Conservation (phyloP, 108 stramenopile genomes). For the Nitzschia sp. region DNA sequence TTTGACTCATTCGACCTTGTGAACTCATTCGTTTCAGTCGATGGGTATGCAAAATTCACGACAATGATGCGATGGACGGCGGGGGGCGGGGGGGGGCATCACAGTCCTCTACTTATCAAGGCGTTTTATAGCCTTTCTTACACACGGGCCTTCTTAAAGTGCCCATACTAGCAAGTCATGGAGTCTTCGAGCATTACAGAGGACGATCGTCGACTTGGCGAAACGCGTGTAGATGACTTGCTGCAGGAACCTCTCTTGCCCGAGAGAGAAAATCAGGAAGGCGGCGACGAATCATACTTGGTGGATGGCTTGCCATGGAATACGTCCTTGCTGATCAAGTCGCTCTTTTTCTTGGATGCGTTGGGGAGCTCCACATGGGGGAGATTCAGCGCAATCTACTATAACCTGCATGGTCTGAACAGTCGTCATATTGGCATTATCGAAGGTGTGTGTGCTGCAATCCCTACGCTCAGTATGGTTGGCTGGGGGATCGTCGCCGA, state of each 20-base stretch:
- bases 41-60: too few relatives aligned
- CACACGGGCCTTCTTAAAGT: too few relatives aligned
- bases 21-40: too few relatives aligned
- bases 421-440: constrained; percentile 42
- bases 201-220: not conserved
- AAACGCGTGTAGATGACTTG: not conserved
- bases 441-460: constrained; percentile 34
- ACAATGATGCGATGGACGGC: too few relatives aligned
- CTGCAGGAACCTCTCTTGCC: not conserved
- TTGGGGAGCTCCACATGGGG: constrained; percentile 53
- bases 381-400: constrained; percentile 51
- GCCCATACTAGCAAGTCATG: too few relatives aligned
- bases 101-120: too few relatives aligned
- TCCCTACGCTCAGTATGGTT: constrained; percentile 28
- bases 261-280: not conserved
- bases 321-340: constrained; percentile 37
- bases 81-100: too few relatives aligned
- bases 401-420: constrained; percentile 43
- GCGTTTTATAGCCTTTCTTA: too few relatives aligned
- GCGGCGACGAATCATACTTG: not conserved
- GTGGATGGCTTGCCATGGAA: constrained; percentile 37
- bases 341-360: constrained; percentile 50
- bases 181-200: not conserved
- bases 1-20: too few relatives aligned
- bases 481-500: constrained; percentile 45